Percentiles rank a stretch among this genome's conserved stretches.
Conservation (phyloP, 306 rosid species). For the Cercis canadensis region DNA sequence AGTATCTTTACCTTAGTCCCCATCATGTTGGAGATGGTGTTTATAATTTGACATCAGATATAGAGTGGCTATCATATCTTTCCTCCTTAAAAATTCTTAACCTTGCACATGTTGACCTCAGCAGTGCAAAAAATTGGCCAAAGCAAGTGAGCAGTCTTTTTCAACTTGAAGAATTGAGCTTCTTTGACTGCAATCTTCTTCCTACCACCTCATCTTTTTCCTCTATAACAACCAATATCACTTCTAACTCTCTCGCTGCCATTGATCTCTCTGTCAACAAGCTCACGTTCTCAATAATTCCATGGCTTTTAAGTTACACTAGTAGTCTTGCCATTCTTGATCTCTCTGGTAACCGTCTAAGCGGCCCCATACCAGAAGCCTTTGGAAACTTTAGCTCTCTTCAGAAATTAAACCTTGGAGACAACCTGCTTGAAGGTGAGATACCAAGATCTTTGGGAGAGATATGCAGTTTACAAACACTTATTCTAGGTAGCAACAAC, state of each 20-base stretch:
- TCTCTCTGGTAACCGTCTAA: not conserved
- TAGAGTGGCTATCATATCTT: slow-evolving; percentile 18
- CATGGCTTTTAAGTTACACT: slow-evolving; percentile 12
- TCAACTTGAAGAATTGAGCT: not conserved
- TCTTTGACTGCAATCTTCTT: not conserved
- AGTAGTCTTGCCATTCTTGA: not conserved
- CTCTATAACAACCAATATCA: not conserved
- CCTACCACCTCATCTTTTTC: not conserved
- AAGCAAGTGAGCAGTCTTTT: not conserved
- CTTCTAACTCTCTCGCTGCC: not conserved
- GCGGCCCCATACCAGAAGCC: slow-evolving; percentile 12
- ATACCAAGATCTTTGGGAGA: not conserved
- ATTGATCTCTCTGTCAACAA: not conserved
- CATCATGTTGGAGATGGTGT: too few species aligned
- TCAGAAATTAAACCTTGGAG: not conserved
- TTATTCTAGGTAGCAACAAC: not conserved
- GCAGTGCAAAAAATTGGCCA: not conserved
- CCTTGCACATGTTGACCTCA: not conserved
- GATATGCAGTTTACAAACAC: not conserved
- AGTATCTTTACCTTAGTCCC: not conserved
- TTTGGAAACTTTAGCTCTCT: slow-evolving; percentile 1
- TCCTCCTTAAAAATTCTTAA: not conserved
- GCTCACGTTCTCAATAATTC: not conserved
- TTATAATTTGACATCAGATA: not conserved
- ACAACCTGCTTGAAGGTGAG: slow-evolving; percentile 6